Conservation (phyloP, 495 filamentous ascomycete species). For the Hypoxylon lenormandii region DNA sequence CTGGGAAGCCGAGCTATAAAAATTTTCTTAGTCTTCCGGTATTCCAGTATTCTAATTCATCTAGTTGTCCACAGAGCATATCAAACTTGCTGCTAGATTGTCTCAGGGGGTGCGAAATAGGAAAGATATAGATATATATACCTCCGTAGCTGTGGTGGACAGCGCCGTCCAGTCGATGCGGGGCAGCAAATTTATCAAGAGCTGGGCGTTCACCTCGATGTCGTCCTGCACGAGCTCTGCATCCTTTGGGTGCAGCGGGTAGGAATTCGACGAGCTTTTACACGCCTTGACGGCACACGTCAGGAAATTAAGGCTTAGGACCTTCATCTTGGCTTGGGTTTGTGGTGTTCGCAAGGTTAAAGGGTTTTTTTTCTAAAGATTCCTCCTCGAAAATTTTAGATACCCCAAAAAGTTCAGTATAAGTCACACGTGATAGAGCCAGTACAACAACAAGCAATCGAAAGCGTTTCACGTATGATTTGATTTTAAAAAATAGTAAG, state of each 20-base stretch:
- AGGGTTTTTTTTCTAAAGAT: conserved; percentile 28
- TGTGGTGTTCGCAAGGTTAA: neutral
- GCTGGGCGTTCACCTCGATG: conserved; percentile 78
- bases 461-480: neutral
- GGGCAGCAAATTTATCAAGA: conserved; percentile 84
- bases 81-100: neutral
- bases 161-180: conserved; percentile 90
- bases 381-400: conserved; percentile 19
- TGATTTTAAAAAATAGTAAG: too few species aligned
- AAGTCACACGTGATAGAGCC: conserved; percentile 41
- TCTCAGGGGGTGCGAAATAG: neutral
- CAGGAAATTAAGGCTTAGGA: conserved; percentile 96
- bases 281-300: conserved; percentile 95
- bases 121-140: conserved; percentile 63
- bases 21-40: conserved; percentile 1
- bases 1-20: conserved; percentile 76
- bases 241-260: conserved; percentile 90
- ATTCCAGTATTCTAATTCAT: too few species aligned
- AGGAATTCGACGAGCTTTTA: conserved; percentile 79
- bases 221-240: conserved; percentile 87
- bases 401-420: conserved; percentile 28
- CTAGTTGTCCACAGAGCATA: too few species aligned
- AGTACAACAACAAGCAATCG: conserved; percentile 17
- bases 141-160: conserved; percentile 79
- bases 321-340: conserved; percentile 75